phyloP scores from a whole-genome alignment of 2,329 filamentous ascomycete species.

The Madurella mycetomatis region DNA sequence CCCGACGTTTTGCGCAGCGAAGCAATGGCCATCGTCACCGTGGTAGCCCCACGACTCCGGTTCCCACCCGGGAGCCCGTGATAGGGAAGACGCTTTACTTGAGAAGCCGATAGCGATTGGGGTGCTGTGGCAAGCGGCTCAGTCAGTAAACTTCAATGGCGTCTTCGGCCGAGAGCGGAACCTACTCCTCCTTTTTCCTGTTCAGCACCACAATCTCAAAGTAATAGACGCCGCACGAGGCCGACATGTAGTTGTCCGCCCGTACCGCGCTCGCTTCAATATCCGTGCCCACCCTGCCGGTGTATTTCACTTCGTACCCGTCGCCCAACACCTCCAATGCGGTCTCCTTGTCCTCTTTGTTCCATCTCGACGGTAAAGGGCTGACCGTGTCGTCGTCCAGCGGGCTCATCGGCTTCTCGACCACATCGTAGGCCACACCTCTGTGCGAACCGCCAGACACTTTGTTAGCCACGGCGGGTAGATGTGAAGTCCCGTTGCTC shows the following conservation, averaged over 20 bases:
- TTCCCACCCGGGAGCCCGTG: slow-evolving; percentile 62
- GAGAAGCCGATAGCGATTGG: slow-evolving; percentile 61
- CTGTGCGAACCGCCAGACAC: slow-evolving; percentile 60
- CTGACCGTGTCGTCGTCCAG: slow-evolving; percentile 57
- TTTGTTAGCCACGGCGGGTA: slow-evolving; percentile 40
- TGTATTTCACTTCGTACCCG: slow-evolving; percentile 66
- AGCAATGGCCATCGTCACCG: slow-evolving; percentile 62
- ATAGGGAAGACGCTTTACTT: slow-evolving; percentile 47
- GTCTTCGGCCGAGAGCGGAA: slow-evolving; percentile 21
- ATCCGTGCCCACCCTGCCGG: slow-evolving; percentile 47
- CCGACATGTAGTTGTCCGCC: slow-evolving; percentile 80
- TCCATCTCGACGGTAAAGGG: slow-evolving; percentile 80
- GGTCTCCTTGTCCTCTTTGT: slow-evolving; percentile 66
- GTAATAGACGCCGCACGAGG: slow-evolving; percentile 90
- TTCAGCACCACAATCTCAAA: slow-evolving; percentile 64
- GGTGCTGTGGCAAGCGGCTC: slow-evolving; percentile 35
- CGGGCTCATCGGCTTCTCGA: slow-evolving; percentile 59
- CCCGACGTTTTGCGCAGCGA: slow-evolving; percentile 52
- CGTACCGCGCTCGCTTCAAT: slow-evolving; percentile 79
- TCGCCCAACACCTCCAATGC: slow-evolving; percentile 71
- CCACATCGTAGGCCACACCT: slow-evolving; percentile 77
- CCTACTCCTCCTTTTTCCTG: slow-evolving; percentile 53
- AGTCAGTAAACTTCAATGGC: background rate
- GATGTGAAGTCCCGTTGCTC: slow-evolving; percentile 10
- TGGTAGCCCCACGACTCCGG: slow-evolving; percentile 66